Percentiles rank a stretch among this genome's conserved stretches.
Evolutionary conservation across 345 rosid genomes (phyloP).

Genomic region (Melaleuca alternifolia): DNA sequence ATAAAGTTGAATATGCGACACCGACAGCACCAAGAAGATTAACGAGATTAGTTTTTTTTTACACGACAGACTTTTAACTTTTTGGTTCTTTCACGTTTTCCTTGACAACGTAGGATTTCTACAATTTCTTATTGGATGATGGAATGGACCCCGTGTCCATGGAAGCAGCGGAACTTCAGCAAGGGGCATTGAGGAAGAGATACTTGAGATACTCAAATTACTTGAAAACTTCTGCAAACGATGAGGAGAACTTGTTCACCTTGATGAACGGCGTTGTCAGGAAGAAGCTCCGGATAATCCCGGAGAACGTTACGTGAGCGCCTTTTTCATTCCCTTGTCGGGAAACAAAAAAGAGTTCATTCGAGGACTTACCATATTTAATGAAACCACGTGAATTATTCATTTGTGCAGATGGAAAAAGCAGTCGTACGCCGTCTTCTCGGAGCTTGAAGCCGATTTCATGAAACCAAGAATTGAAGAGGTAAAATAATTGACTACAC

Average conservation of each 20-base stretch:
- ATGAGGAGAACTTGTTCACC: constrained; percentile 21
- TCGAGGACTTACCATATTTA: not conserved
- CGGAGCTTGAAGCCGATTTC: constrained; percentile 44
- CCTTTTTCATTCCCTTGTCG: not conserved
- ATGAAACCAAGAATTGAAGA: constrained; percentile 71
- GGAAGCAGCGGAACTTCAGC: constrained; percentile 10
- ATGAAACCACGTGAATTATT: not conserved
- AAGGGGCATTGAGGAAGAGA: constrained; percentile 19
- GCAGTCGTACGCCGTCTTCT: constrained; percentile 44
- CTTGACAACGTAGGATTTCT: constrained; percentile 47
- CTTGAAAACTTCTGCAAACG: constrained; percentile 17
- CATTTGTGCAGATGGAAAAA: constrained; percentile 65
- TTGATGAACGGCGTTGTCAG: constrained; percentile 66
- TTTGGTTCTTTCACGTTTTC: not conserved
- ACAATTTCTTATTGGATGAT: constrained; percentile 61
- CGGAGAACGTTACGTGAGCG: constrained; percentile 42
- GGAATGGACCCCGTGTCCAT: constrained; percentile 33
- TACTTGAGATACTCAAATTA: constrained; percentile 51
- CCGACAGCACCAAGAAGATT: not conserved
- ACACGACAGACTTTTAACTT: not conserved
- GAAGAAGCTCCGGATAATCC: constrained; percentile 73
- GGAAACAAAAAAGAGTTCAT: not conserved
- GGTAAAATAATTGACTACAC: constrained; percentile 15
- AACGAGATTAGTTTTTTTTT: not conserved
- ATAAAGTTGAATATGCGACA: not conserved